Evolutionary conservation across 139 green algal species (phyloP), one percentile per base, ranked within the genome.

Genomic region (Desmodesmus armatus): DNA sequence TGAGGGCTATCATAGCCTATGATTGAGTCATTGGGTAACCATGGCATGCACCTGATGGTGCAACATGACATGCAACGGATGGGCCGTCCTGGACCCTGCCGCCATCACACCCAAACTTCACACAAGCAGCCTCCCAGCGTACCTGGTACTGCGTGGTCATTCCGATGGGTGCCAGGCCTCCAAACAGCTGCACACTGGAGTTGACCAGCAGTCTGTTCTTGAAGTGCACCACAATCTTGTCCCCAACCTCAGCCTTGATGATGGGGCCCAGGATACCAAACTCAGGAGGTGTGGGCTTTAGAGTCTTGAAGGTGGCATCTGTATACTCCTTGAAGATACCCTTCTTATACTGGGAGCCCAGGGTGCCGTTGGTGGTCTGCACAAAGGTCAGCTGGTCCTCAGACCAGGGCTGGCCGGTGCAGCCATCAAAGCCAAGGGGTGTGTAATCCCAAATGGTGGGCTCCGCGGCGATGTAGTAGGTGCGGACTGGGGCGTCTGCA

Each of bases 271-370:
- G 69, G 21, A 92, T 55, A 37, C 91, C 91, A 25, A 55, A 19
- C 37, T 77, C 40, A 11, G 53, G 27, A 3, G 72, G 66, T 29
- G 58, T n/a, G 4, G 60, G 17, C 27, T 66, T 62, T 11, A 27
- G 71, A 5, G 53, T 87, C 29, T 53, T 79, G 89, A 93, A 94
- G 23, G 31, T 88, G 11, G 51, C 85, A 66, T 94, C 87, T 0
- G 89, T 92, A 85, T 94, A 94, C 41, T 66, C 86, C 23, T 83
- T 67, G 79, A 76, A 91, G 21, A 87, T 19, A 0, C 78, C 87
- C 79, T 91, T 91, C 29, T 35, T 73, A 73, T 91, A 93, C 27
- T 71, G 73, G 84, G 81, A 89, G 35, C 93, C 93, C n/a, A 94
- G 87, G 39, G 80, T 86, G 3, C 6, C 80, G 23, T 80, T 72